These are phyloP conservation scores for Penicillium coffeae DNA, from an alignment of 495 filamentous ascomycete species.

Conservation along the genomic window DNA sequence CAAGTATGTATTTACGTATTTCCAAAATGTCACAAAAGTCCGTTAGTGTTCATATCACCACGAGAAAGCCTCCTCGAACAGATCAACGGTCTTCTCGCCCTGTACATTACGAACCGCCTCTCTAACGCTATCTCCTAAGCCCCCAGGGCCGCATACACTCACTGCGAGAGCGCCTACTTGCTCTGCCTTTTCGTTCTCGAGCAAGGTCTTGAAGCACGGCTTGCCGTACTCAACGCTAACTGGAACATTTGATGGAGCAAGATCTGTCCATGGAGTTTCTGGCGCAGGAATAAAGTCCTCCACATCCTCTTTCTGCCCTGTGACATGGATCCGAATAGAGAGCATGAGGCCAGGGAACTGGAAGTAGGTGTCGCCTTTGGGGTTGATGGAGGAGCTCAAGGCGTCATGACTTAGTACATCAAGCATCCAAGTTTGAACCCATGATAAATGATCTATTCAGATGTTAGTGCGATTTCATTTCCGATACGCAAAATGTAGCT, in stretches of 20 bases:
- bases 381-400: slow-evolving; percentile 15
- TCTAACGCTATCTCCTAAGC: slow-evolving; percentile 42
- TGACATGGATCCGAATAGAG: slow-evolving; percentile 35
- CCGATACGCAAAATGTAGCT: no score
- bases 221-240: slow-evolving; percentile 31
- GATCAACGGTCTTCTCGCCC: slow-evolving; percentile 33
- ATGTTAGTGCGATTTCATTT: background rate
- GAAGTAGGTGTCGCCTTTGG: slow-evolving; percentile 29
- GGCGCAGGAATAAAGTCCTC: slow-evolving; percentile 25
- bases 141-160: slow-evolving; percentile 43
- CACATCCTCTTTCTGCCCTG: slow-evolving; percentile 19
- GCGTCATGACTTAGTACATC: slow-evolving; percentile 35
- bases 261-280: slow-evolving; percentile 31
- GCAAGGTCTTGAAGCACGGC: slow-evolving; percentile 29
- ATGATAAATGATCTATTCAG: slow-evolving; percentile 35
- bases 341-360: slow-evolving; percentile 30
- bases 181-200: slow-evolving; percentile 32
- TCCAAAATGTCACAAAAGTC: background rate
- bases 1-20: slow-evolving; percentile 1
- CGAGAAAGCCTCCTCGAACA: slow-evolving; percentile 43
- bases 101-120: slow-evolving; percentile 34
- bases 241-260: slow-evolving; percentile 26
- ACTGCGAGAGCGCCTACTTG: slow-evolving; percentile 45
- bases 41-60: slow-evolving; percentile 28
- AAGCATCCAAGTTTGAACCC: slow-evolving; percentile 45